phyloP scores from a whole-genome alignment of 1,284 basidiomycete species.

The Porphyrellus sp. region DNA sequence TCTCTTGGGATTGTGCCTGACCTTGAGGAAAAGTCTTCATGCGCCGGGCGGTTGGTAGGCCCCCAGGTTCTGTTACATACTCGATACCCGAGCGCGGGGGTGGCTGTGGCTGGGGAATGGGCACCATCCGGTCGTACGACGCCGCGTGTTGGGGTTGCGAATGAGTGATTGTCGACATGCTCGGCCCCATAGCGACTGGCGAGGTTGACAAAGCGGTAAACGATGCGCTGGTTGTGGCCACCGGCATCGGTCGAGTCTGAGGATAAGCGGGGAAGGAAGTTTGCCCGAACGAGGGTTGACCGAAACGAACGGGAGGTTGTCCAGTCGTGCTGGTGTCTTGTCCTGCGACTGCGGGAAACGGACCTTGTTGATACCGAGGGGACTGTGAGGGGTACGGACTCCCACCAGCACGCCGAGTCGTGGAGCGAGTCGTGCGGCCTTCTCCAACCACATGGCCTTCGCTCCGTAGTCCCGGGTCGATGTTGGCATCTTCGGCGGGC shows the following conservation, averaged over 20 bases:
- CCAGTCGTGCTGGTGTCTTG: conserved; percentile 16
- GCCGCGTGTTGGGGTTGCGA: not conserved
- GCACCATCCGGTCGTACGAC: conserved; percentile 8
- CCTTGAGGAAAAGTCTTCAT: conserved; percentile 1
- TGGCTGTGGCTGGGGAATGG: conserved; percentile 1
- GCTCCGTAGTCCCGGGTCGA: conserved; percentile 37
- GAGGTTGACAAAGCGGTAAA: conserved; percentile 16
- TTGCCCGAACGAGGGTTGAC: conserved; percentile 28
- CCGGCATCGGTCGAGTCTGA: conserved; percentile 4
- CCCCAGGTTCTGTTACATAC: conserved; percentile 9
- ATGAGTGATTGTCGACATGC: not conserved
- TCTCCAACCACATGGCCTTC: conserved; percentile 37
- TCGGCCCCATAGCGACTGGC: not conserved
- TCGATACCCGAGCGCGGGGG: conserved; percentile 16
- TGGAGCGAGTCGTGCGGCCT: conserved; percentile 26
- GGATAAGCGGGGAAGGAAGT: conserved; percentile 14
- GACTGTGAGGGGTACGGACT: conserved; percentile 33
- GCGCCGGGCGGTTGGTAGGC: conserved; percentile 6
- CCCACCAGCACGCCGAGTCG: conserved; percentile 20
- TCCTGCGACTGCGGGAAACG: conserved; percentile 13
- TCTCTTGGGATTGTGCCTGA: conserved; percentile 5
- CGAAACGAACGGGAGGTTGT: conserved; percentile 17
- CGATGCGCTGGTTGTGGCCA: conserved; percentile 6
- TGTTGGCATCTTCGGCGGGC: conserved; percentile 29
- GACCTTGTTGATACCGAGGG: conserved; percentile 26